Base-by-base conservation (phyloP, 371 early-diverging fungal genomes). In the Rhizopus arrhizus region DNA sequence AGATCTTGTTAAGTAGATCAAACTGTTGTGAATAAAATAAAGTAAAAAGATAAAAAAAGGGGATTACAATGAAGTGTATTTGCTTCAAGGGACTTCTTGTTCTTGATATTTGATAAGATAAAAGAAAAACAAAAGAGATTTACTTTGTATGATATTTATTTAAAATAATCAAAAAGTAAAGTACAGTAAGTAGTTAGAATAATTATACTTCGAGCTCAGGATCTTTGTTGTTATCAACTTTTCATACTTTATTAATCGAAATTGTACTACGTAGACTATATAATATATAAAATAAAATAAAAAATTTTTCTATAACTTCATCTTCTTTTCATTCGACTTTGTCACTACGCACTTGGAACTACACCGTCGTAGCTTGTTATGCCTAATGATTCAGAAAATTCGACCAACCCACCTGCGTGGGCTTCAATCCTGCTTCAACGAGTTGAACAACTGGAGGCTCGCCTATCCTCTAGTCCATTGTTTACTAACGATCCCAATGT, bases 241-340 rank as follows among this genome's bases (percentile, higher is more conserved):
- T 32, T 29, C 28, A 22, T 31, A 31, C 28, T 49, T 31, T 10
- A 49, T 31, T 49, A 12, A 22, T 12, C 12, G 28, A 49, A 32
- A 9, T 49, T 49, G 49, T 49, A 32, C 9, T 13, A 49, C 49
- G 28, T 49, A 12, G 28, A 22, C 5, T 12, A 5, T 12, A 5
- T 28, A 28, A 49, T 16, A 29, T 22, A 22, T 22, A 22, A 1
- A 22, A 22, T 22, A 22, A 8, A 47, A 15, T 16, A 22, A 15
- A 15, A 10, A 15, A 9, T 47, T 16, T 47, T 16, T n/a, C n/a
- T n/a, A n/a, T n/a, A n/a, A 8, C 15, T n/a, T 47, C 29, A 50
- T 50, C 50, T 50, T 50, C 50, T 50, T 50, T 50, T 50, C 4
- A 6, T 50, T 32, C 32, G 32, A 50, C 12, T 9, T 13, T 32